These are phyloP conservation scores for Nakazawaea holstii DNA, from an alignment of 805 yeast species.

Conservation along the genomic window DNA sequence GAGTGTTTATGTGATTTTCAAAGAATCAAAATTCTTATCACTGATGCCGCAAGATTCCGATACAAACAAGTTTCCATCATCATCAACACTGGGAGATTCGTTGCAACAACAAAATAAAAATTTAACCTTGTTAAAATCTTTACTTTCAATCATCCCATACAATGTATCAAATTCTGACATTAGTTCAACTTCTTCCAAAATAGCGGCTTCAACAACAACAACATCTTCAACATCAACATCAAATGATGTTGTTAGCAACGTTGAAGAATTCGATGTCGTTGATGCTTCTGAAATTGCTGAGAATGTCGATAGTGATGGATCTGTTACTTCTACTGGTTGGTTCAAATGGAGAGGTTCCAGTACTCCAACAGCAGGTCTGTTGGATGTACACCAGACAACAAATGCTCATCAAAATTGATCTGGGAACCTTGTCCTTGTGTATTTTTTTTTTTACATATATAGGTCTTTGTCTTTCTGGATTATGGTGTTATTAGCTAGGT, in stretches of 20 bases:
- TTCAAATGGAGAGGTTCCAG: constrained; percentile 5
- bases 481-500: too few relatives aligned
- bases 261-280: constrained; percentile 42
- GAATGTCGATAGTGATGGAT: constrained; percentile 12
- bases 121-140: constrained; percentile 13
- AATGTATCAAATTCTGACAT: neutral
- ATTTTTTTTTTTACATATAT: too few relatives aligned
- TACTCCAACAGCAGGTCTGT: neutral
- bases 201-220: neutral
- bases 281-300: constrained; percentile 16
- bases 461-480: too few relatives aligned
- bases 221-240: neutral
- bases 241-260: neutral
- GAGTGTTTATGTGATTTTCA: constrained; percentile 7
- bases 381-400: too few relatives aligned
- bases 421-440: too few relatives aligned
- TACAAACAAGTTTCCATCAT: neutral
- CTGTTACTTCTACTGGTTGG: constrained; percentile 8
- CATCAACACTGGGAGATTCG: neutral
- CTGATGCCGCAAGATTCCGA: neutral
- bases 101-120: neutral
- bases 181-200: constrained; percentile 11
- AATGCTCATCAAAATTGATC: neutral
- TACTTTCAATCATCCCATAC: constrained; percentile 11
- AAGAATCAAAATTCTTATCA: constrained; percentile 1